Evolutionary conservation across 768 basidiomycete species (phyloP).

Genomic region (Cubamyces lactineus): DNA sequence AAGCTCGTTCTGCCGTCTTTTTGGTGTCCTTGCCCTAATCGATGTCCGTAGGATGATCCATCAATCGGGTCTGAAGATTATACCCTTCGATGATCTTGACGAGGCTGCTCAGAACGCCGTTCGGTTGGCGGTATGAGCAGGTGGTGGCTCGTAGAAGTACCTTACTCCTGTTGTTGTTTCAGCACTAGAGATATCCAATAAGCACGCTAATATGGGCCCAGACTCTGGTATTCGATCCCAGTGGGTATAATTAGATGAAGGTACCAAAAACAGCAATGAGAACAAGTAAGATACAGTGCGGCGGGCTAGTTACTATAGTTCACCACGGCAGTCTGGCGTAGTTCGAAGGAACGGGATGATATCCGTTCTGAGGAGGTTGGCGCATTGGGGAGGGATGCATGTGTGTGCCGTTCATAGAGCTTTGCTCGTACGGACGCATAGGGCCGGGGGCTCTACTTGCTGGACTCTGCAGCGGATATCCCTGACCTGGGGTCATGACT

Average conservation of each 20-base stretch:
- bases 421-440: slow-evolving; percentile 33
- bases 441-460: slow-evolving; percentile 41
- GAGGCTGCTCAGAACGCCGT: slow-evolving; percentile 87
- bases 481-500: slow-evolving; percentile 39
- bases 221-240: slow-evolving; percentile 10
- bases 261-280: slow-evolving; percentile 23
- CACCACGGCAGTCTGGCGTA: slow-evolving; percentile 55
- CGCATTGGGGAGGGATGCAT: slow-evolving; percentile 35
- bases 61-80: slow-evolving; percentile 90
- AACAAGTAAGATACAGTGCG: slow-evolving; percentile 21
- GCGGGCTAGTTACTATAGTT: slow-evolving; percentile 28
- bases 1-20: slow-evolving; percentile 37
- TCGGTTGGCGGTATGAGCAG: slow-evolving; percentile 50
- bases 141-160: slow-evolving; percentile 7
- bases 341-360: slow-evolving; percentile 44
- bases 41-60: slow-evolving; percentile 75
- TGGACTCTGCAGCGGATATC: slow-evolving; percentile 34
- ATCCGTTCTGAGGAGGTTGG: slow-evolving; percentile 38
- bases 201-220: slow-evolving; percentile 10
- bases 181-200: slow-evolving; percentile 17
- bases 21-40: slow-evolving; percentile 13
- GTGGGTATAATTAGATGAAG: slow-evolving; percentile 26
- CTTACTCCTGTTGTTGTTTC: slow-evolving; percentile 14
- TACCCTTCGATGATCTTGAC: slow-evolving; percentile 90
- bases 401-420: slow-evolving; percentile 18